phyloP scores from a whole-genome alignment of 208 protist species.

The Leishmania aethiopica region DNA sequence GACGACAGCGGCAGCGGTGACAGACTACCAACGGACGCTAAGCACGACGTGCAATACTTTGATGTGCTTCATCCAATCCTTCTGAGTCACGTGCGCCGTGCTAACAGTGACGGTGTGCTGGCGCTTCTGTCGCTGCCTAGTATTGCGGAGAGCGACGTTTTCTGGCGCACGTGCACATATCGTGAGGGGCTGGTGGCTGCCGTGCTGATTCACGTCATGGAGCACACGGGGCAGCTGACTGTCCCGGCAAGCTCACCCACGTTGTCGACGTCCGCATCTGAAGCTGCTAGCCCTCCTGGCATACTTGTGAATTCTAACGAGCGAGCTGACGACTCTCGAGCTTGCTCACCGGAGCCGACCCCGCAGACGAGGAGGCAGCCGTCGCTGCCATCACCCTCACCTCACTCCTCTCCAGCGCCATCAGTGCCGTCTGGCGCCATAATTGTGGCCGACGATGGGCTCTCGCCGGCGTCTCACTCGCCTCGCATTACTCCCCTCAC shows the following conservation, averaged over 20 bases:
- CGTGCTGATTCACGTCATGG: slow-evolving; percentile 37
- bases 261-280: background rate
- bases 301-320: background rate
- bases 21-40: background rate
- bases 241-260: background rate
- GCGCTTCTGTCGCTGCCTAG: slow-evolving; percentile 41
- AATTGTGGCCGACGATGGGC: background rate
- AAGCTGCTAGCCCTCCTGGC: background rate
- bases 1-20: background rate
- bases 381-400: background rate
- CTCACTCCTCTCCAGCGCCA: background rate
- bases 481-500: slow-evolving; percentile 6
- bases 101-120: slow-evolving; percentile 46
- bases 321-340: background rate
- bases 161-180: slow-evolving; percentile 82
- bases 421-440: background rate
- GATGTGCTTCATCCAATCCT: slow-evolving; percentile 67
- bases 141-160: slow-evolving; percentile 49
- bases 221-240: slow-evolving; percentile 18
- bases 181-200: slow-evolving; percentile 54
- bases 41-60: slow-evolving; percentile 45
- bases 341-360: background rate
- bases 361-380: background rate
- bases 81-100: slow-evolving; percentile 46
- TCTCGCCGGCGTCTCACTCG: background rate